These are phyloP conservation scores for Curvularia spicifera DNA, from an alignment of 2,329 filamentous ascomycete species.

Conservation along the genomic window DNA sequence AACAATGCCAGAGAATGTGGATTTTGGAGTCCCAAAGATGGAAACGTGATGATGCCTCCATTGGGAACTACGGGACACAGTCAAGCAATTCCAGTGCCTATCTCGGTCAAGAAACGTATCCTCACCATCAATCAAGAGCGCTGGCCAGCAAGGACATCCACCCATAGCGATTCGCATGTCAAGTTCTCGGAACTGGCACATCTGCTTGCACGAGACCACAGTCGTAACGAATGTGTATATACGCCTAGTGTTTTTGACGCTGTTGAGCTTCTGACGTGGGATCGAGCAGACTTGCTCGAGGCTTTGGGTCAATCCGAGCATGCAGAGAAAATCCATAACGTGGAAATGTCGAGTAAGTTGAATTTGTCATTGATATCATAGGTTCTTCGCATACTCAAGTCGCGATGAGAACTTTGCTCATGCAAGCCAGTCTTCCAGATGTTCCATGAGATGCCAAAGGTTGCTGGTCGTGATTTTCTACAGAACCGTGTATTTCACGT, in stretches of 20 bases:
- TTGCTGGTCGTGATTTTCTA: slow-evolving; percentile 55
- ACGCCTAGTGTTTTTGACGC: slow-evolving; percentile 63
- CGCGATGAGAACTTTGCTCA: slow-evolving; percentile 11
- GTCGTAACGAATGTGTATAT: slow-evolving; percentile 63
- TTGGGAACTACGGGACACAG: background rate
- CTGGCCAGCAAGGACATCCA: slow-evolving; percentile 66
- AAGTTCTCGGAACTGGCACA: slow-evolving; percentile 68
- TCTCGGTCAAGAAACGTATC: slow-evolving; percentile 29
- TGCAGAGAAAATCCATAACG: slow-evolving; percentile 31
- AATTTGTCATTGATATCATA: background rate
- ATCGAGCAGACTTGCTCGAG: slow-evolving; percentile 37
- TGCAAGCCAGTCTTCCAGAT: slow-evolving; percentile 63
- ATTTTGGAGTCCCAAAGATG: slow-evolving; percentile 19
- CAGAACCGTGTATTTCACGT: slow-evolving; percentile 71
- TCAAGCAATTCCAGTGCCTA: slow-evolving; percentile 8
- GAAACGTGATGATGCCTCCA: slow-evolving; percentile 21
- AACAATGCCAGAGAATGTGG: slow-evolving; percentile 21
- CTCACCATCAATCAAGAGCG: slow-evolving; percentile 53
- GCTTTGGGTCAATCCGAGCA: slow-evolving; percentile 30
- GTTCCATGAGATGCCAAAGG: slow-evolving; percentile 63
- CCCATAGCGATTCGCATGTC: slow-evolving; percentile 58
- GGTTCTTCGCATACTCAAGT: background rate
- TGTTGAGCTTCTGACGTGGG: slow-evolving; percentile 54
- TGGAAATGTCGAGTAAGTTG: slow-evolving; percentile 49
- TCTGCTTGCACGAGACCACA: slow-evolving; percentile 65